Evolutionary conservation across 306 rosid species (phyloP).

Genomic region (Prunus salicina): DNA sequence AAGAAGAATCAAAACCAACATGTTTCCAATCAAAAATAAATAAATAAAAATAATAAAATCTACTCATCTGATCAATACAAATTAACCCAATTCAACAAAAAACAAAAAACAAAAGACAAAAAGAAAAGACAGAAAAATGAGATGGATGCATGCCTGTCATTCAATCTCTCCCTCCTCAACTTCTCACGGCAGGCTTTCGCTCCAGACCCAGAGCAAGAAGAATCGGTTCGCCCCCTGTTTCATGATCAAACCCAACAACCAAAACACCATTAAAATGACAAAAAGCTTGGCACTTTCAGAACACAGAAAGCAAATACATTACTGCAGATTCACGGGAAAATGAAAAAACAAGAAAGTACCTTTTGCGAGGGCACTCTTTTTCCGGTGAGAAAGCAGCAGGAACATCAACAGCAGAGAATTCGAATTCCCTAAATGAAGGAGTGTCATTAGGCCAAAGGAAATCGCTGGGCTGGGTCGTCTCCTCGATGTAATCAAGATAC

Average conservation of each 20-base stretch:
- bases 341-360: conserved; percentile 35
- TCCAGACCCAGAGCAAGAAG: conserved; percentile 52
- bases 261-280: background rate
- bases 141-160: conserved; percentile 61
- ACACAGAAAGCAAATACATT: background rate
- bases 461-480: conserved; percentile 39
- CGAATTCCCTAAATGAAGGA: conserved; percentile 38
- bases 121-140: background rate
- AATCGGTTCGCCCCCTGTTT: conserved; percentile 51
- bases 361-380: conserved; percentile 46
- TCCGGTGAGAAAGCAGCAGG: conserved; percentile 38
- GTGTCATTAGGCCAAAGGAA: conserved; percentile 54
- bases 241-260: background rate
- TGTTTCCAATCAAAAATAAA: background rate
- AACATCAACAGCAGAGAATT: conserved; percentile 36
- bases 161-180: conserved; percentile 79
- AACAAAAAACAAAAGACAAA: background rate
- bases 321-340: background rate
- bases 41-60: background rate
- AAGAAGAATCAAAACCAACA: conserved; percentile 10
- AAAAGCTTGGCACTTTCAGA: background rate
- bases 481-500: conserved; percentile 56
- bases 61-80: background rate
- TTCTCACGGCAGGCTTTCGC: conserved; percentile 92
- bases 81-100: background rate